Conservation (phyloP, 352 stramenopile genomes). For the Stramenopiles sp. region DNA sequence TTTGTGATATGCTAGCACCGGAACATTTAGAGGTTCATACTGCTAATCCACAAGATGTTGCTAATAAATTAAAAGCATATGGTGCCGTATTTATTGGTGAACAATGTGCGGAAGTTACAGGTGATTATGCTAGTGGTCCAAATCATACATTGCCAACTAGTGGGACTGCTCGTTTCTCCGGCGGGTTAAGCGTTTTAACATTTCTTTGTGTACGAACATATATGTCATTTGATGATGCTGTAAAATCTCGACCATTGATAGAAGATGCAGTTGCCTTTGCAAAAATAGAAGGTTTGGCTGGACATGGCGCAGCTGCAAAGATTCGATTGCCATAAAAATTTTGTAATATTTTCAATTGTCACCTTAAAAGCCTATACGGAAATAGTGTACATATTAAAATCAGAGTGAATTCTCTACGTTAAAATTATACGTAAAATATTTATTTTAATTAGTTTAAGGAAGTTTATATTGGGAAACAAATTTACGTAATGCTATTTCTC, state of each 20-base stretch:
- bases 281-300: neutral
- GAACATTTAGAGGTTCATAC: slow-evolving; percentile 80
- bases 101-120: slow-evolving; percentile 79
- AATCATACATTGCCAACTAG: slow-evolving; percentile 95
- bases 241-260: neutral
- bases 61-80: slow-evolving; percentile 42
- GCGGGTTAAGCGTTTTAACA: slow-evolving; percentile 88
- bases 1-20: slow-evolving; percentile 48
- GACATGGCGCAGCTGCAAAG: neutral
- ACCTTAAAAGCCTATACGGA: no score
- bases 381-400: no score
- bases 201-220: slow-evolving; percentile 93
- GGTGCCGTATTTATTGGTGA: slow-evolving; percentile 82
- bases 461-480: no score
- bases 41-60: slow-evolving; percentile 55
- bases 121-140: slow-evolving; percentile 92
- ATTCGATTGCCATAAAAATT: neutral
- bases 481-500: no score
- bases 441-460: no score
- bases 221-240: slow-evolving; percentile 82
- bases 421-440: no score
- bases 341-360: no score
- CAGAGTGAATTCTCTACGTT: no score
- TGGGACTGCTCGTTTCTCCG: slow-evolving; percentile 87
- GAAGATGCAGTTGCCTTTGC: neutral